Conservation (phyloP, 495 filamentous ascomycete species). For the Geoglossum glabrum region DNA sequence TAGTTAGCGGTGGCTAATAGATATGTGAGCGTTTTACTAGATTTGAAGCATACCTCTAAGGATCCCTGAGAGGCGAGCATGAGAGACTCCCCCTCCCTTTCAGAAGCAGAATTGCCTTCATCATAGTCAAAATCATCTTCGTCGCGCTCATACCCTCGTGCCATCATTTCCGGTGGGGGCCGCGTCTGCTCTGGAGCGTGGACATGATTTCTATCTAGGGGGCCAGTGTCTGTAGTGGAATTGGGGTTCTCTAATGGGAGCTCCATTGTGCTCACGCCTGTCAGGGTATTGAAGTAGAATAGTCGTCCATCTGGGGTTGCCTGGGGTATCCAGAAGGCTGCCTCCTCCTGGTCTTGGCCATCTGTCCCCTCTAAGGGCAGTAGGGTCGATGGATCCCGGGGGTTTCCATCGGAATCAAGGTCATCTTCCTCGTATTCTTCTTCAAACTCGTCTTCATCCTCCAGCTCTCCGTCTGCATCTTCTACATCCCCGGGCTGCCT, state of each 20-base stretch:
- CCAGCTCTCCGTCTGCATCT: conserved; percentile 37
- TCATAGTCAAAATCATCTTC: conserved; percentile 55
- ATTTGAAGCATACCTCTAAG: conserved; percentile 22
- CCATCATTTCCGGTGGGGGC: conserved; percentile 83
- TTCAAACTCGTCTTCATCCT: conserved; percentile 43
- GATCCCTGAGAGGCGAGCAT: conserved; percentile 39
- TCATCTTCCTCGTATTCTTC: conserved; percentile 50
- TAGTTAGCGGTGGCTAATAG: conserved; percentile 1
- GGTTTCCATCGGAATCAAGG: conserved; percentile 39
- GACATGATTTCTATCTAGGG: conserved; percentile 69
- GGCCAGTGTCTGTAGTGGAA: conserved; percentile 60
- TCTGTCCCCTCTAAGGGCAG: conserved; percentile 50
- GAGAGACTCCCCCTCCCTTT: conserved; percentile 51
- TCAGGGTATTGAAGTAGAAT: conserved; percentile 97
- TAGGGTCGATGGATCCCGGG: conserved; percentile 31
- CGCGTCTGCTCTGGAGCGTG: conserved; percentile 77
- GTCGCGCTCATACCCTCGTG: conserved; percentile 57
- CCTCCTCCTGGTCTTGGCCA: conserved; percentile 56
- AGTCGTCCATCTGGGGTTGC: conserved; percentile 81
- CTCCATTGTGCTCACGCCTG: conserved; percentile 80
- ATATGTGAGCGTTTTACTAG: conserved; percentile 5
- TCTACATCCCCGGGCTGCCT: conserved; percentile 22
- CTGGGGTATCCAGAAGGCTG: conserved; percentile 96
- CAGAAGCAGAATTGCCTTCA: conserved; percentile 35
- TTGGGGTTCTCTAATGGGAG: conserved; percentile 81